These are phyloP conservation scores for Brassica cretica DNA, from an alignment of 345 rosid species.

Conservation along the genomic window DNA sequence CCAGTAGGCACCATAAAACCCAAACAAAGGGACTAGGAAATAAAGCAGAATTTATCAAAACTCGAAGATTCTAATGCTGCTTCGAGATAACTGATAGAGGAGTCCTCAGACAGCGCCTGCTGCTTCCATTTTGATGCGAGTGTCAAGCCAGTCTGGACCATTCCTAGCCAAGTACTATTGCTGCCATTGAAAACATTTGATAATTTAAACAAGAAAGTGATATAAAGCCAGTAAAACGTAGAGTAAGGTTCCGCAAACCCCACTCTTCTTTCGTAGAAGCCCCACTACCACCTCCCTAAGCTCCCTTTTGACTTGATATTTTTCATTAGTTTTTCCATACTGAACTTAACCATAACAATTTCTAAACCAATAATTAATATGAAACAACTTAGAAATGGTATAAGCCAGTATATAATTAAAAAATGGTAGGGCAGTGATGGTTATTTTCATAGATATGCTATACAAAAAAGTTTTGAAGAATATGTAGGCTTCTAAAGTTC, in stretches of 20 bases:
- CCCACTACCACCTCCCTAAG: conserved; percentile 29
- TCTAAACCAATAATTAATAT: background rate
- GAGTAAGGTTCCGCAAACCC: conserved; percentile 35
- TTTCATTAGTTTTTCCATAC: background rate
- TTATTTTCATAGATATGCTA: conserved; percentile 1
- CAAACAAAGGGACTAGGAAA: too few species aligned
- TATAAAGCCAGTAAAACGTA: conserved; percentile 22
- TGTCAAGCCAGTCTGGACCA: too few species aligned
- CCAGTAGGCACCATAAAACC: too few species aligned
- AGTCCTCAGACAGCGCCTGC: too few species aligned
- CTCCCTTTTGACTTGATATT: background rate
- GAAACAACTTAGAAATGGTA: background rate
- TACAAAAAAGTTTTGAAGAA: background rate
- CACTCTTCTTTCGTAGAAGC: conserved; percentile 34
- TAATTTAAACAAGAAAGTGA: background rate
- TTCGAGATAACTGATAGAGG: too few species aligned
- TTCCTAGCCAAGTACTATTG: too few species aligned
- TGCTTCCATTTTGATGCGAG: too few species aligned
- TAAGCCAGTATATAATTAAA: background rate
- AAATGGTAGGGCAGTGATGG: background rate
- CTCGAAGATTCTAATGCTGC: too few species aligned
- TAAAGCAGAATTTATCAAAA: too few species aligned
- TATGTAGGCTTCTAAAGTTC: conserved; percentile 10
- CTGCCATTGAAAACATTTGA: background rate
- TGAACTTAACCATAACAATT: background rate